Percentiles rank a stretch among this genome's conserved stretches.
phyloP scores from a whole-genome alignment of 1,284 basidiomycete genomes.

The Cryptococcus floricola region DNA sequence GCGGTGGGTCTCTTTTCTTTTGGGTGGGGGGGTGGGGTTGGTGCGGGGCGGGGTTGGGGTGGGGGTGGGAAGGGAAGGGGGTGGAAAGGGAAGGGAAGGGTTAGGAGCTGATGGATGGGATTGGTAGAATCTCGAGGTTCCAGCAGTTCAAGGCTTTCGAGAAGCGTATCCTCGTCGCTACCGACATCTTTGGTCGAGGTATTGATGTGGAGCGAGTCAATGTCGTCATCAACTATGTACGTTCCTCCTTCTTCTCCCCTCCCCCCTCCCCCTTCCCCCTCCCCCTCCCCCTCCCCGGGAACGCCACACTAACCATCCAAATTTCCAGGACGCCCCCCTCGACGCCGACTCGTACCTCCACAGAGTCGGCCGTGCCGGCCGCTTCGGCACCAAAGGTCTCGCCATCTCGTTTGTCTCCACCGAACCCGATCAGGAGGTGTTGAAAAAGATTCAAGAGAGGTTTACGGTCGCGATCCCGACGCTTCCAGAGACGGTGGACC shows the following conservation, averaged over 20 bases:
- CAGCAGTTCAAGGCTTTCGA: constrained; percentile 99
- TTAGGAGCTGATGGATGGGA: too few species aligned
- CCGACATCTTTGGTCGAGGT: constrained; percentile 94
- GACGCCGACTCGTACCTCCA: constrained; percentile 99
- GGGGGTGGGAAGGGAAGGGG: too few species aligned
- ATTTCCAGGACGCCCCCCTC: constrained; percentile 69
- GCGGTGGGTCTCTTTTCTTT: constrained; percentile 59
- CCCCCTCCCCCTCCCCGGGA: background rate
- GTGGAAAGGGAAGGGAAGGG: too few species aligned
- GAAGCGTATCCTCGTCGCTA: constrained; percentile 97
- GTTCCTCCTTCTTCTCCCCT: constrained; percentile 4
- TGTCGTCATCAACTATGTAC: constrained; percentile 81
- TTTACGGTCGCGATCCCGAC: constrained; percentile 51
- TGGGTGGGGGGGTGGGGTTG: background rate
- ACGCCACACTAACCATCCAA: background rate
- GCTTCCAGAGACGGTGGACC: constrained; percentile 46
- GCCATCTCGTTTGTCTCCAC: constrained; percentile 96
- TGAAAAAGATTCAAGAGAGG: constrained; percentile 54
- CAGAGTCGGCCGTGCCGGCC: constrained; percentile 97
- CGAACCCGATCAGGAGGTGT: constrained; percentile 87
- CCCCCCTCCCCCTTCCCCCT: background rate
- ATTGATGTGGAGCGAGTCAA: constrained; percentile 98
- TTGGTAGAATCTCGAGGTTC: constrained; percentile 82
- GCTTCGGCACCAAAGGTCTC: constrained; percentile 98
- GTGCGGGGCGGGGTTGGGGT: background rate